Evolutionary conservation across 2,329 filamentous ascomycete species (phyloP), one percentile per base, ranked within the genome.

Genomic region (Penicillium sp.): DNA sequence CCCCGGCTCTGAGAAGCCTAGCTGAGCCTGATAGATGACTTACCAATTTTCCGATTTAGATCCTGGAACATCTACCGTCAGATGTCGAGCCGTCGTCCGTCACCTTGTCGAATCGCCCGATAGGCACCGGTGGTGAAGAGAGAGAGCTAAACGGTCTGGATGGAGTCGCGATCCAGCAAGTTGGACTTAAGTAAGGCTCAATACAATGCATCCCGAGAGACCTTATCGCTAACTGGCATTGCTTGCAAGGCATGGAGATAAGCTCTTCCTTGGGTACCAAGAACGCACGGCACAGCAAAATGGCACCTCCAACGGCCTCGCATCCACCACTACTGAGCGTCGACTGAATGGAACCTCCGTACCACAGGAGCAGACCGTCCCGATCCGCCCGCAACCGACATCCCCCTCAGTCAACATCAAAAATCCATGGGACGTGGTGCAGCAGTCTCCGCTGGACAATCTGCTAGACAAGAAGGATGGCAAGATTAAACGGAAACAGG

Each of bases 351-450:
- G 71, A 31, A 61, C 66, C 3, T 57, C 65, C 2, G 60, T 71
- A 10, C 57, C 66, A 7, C 59, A 63, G 46, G 54, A 60, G 33
- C 85, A 92, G 64, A 80, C 86, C 57, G 70, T 81, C 3, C 81
- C 83, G 38, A 79, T 87, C 65, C 79, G 82, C 54, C 81, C 84
- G 42, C 75, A 76, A 46, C 73, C 81, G 38, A 77, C 75, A 4
- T 80, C 80, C 1, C 78, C 81, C 4, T 75, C 75, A 10, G 72
- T 82, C 44, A 76, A 82, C 45, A 86, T 91, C 62, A 89, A 87
- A 70, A 95, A 93, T 57, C 89, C 90, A 0, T 97, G 93, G 93
- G 93, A 98, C 65, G 82, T 87, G 7, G 87, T 97, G 13, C 83
- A 83, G 64, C 93, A 98, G 72, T 95, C 91, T 2, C 78, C 84